These are phyloP conservation scores for Taiwanofungus camphoratus DNA, from an alignment of 1,284 basidiomycete species.

Conservation along the genomic window DNA sequence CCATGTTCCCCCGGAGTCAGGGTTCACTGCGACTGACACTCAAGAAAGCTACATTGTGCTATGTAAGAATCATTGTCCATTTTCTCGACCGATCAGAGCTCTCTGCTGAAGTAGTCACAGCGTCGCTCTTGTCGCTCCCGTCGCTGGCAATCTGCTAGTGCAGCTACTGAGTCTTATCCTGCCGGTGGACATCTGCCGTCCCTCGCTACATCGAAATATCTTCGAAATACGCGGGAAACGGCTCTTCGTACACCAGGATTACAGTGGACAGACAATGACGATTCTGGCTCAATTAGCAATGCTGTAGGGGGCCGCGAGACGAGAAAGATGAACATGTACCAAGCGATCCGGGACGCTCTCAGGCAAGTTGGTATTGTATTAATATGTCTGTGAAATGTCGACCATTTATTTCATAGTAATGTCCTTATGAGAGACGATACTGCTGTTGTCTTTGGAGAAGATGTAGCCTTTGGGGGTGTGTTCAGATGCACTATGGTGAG, in stretches of 20 bases:
- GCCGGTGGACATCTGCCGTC: constrained; percentile 69
- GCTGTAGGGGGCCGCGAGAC: constrained; percentile 77
- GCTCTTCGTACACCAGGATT: constrained; percentile 72
- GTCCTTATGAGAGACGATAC: constrained; percentile 81
- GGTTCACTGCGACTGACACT: no score
- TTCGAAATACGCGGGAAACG: constrained; percentile 57
- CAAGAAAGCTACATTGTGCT: no score
- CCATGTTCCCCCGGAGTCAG: no score
- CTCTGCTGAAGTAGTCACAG: no score
- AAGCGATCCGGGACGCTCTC: constrained; percentile 85
- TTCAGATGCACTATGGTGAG: constrained; percentile 82
- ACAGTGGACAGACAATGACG: constrained; percentile 61
- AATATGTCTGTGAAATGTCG: constrained; percentile 2
- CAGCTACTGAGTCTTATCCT: constrained; percentile 51
- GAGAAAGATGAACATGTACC: constrained; percentile 87
- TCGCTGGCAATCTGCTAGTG: constrained; percentile 28
- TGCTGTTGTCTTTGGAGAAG: constrained; percentile 89
- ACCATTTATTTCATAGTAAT: constrained; percentile 43
- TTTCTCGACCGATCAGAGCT: no score
- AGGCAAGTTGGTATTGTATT: constrained; percentile 43
- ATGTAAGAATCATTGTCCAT: no score
- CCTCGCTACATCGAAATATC: constrained; percentile 58
- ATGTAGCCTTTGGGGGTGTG: constrained; percentile 91
- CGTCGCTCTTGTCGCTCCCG: no score
- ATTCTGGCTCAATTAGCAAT: constrained; percentile 33